Percentiles rank a stretch among this genome's conserved stretches.
These are phyloP conservation scores for Euphorbia tirucalli DNA, from an alignment of 345 rosid genomes.

Conservation along the genomic window DNA sequence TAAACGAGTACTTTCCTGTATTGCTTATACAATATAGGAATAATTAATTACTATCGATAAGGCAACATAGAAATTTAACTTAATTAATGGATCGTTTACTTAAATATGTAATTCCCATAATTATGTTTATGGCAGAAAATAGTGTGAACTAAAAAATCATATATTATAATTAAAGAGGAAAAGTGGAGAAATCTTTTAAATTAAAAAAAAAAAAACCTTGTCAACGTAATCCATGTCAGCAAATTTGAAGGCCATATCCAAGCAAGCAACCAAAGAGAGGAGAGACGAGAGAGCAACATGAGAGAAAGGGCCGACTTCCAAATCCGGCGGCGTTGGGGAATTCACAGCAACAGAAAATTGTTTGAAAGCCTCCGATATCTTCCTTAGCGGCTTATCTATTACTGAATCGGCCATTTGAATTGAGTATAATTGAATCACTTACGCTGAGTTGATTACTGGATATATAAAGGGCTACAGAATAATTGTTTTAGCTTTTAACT, in stretches of 20 bases:
- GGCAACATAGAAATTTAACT: background rate
- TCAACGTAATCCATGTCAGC: constrained; percentile 96
- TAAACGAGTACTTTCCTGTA: background rate
- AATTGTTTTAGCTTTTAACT: no score
- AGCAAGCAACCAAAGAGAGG: constrained; percentile 87
- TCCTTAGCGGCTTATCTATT: constrained; percentile 11
- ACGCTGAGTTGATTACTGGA: no score
- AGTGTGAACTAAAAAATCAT: no score
- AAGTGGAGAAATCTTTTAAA: no score
- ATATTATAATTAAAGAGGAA: no score
- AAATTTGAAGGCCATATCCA: constrained; percentile 95
- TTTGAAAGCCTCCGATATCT: constrained; percentile 16
- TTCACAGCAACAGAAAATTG: constrained; percentile 3
- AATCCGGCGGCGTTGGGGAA: constrained; percentile 20
- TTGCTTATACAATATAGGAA: no score
- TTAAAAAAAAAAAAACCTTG: constrained; percentile 33
- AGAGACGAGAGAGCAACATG: constrained; percentile 80
- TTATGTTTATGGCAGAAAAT: no score
- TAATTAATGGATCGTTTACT: background rate
- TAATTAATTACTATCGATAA: no score
- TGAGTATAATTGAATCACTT: no score
- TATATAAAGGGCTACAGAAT: no score
- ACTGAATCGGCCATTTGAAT: constrained; percentile 5
- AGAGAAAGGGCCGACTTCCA: constrained; percentile 71
- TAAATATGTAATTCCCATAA: no score